phyloP scores from a whole-genome alignment of 768 basidiomycete species.

The Boletellus ananiceps region DNA sequence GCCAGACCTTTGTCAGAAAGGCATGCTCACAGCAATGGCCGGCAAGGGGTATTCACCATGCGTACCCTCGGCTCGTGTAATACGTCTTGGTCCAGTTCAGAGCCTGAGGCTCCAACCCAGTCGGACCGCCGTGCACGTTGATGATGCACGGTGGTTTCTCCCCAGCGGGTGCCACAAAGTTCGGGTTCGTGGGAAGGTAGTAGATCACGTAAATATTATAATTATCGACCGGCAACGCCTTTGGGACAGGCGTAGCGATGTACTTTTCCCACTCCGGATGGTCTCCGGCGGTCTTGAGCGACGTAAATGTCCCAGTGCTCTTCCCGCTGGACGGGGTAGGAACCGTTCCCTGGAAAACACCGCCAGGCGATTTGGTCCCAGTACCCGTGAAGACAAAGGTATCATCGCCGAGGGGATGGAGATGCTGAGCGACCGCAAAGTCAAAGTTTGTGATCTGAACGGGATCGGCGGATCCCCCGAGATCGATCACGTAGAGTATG shows the following conservation, averaged over 20 bases:
- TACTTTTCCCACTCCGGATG: not conserved
- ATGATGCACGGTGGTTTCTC: constrained; percentile 67
- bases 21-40: too few relatives aligned
- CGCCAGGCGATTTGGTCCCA: not conserved
- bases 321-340: constrained; percentile 11
- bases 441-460: constrained; percentile 1
- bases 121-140: constrained; percentile 69
- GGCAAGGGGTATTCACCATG: constrained; percentile 43
- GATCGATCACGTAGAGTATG: constrained; percentile 31
- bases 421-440: constrained; percentile 11
- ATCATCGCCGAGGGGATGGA: not conserved
- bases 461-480: constrained; percentile 4
- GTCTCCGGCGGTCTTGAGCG: constrained; percentile 17
- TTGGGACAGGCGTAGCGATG: constrained; percentile 13
- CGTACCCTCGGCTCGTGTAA: constrained; percentile 68
- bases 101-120: constrained; percentile 39
- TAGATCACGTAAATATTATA: constrained; percentile 48
- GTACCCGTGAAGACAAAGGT: constrained; percentile 13
- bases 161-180: constrained; percentile 38
- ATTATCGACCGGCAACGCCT: not conserved
- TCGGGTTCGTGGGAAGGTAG: constrained; percentile 59
- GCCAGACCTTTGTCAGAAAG: constrained; percentile 5
- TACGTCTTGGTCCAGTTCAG: constrained; percentile 53
- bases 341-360: constrained; percentile 8
- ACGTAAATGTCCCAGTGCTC: not conserved